Conservation (phyloP, 495 filamentous ascomycete species). For the Saxispiralis lemnorum region DNA sequence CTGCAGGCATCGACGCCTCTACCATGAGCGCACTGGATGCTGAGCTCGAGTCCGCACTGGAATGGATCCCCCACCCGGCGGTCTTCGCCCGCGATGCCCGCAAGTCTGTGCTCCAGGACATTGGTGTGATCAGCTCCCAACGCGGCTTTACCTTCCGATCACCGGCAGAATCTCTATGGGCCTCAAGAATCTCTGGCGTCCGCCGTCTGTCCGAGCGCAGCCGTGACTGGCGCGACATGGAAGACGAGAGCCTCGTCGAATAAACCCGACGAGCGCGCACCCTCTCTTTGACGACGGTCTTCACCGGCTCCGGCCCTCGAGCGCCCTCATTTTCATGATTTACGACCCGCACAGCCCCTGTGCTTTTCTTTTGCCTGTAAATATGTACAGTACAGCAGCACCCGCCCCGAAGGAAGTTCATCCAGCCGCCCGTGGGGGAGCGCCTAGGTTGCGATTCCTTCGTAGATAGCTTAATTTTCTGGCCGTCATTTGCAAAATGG, state of each 20-base stretch:
- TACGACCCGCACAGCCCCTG: not conserved
- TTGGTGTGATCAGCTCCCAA: constrained; percentile 89
- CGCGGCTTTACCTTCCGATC: constrained; percentile 87
- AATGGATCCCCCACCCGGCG: constrained; percentile 96
- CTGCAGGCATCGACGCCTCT: constrained; percentile 53
- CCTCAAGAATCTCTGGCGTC: constrained; percentile 57
- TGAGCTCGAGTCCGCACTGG: constrained; percentile 80
- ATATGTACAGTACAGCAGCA: not conserved
- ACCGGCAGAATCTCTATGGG: constrained; percentile 70
- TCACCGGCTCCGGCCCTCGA: constrained; percentile 2
- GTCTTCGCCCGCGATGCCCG: constrained; percentile 88
- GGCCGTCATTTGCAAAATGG: too few species aligned
- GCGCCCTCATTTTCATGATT: not conserved
- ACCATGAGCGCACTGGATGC: constrained; percentile 78
- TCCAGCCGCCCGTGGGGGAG: too few species aligned
- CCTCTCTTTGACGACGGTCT: too few species aligned
- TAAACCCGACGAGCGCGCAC: constrained; percentile 25
- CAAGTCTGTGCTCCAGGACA: constrained; percentile 90
- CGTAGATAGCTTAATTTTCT: too few species aligned
- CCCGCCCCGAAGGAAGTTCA: too few species aligned
- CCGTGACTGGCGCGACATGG: constrained; percentile 72
- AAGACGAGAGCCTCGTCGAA: constrained; percentile 66
- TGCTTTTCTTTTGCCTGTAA: not conserved
- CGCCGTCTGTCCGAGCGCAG: constrained; percentile 60
- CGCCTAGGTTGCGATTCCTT: too few species aligned